Base-by-base conservation (phyloP, 805 yeast species). In the Metschnikowia cubensis region DNA sequence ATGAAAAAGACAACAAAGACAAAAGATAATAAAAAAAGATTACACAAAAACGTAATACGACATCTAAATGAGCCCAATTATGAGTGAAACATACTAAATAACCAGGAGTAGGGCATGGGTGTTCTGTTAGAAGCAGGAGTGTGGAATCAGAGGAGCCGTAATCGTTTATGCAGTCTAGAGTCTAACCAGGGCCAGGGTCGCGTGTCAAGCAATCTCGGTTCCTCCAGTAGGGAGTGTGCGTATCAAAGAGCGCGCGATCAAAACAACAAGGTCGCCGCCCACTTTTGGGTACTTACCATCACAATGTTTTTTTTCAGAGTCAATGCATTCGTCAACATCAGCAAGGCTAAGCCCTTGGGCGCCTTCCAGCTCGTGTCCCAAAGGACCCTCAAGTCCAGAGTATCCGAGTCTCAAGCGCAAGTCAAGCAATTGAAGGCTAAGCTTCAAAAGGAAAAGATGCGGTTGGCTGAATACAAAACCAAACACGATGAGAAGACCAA, bases 401-500 rank as follows among this genome's bases (percentile, higher is more conserved):
- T 31, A n/a, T 15, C 45, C 3, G 20, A 2, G 18, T 6, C 34
- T 13, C 5, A 20, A 11, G 45, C 45, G 4, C 6, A 32, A n/a
- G 4, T 42, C 17, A 42, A 32, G 20, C 37, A 42, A 22, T 33
- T 43, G n/a, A 52, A 36, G 48, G 22, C 38, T 25, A 59, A 59
- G 45, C 53, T 59, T 48, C 55, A 62, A 53, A 60, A 61, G 53
- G 59, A 55, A 37, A 61, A 56, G 38, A 38, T 41, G 29, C 49
- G 36, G 15, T 51, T 51, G 44, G 49, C 45, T 33, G 50, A 33
- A 4, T 32, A 20, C n/a, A 49, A 55, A 37, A 44, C 49, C 39
- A 44, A 45, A 36, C 53, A 59, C 51, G 50, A 49, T 17, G 47
- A 42, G 29, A 51, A 54, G 47, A 51, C 41, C 15, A 57, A 59